These are phyloP conservation scores for Ceratocystis lukuohia DNA, from an alignment of 2,329 filamentous ascomycete species.

Conservation along the genomic window DNA sequence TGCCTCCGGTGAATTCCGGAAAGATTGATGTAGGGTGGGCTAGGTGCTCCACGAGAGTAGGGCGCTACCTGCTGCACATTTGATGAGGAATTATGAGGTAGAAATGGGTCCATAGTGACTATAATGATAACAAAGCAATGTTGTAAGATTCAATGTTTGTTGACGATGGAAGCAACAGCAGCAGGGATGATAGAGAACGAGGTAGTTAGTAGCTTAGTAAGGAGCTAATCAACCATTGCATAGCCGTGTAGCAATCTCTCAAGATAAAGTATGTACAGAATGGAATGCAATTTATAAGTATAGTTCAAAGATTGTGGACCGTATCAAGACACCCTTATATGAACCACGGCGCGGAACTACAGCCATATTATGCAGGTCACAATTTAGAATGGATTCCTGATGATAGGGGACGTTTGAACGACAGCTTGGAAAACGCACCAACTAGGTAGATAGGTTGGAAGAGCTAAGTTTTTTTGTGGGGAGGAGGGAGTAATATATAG, in stretches of 20 bases:
- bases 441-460: no score
- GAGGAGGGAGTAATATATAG: neutral
- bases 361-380: neutral
- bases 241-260: neutral
- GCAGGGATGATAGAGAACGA: neutral
- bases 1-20: neutral
- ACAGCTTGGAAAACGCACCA: no score
- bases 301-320: neutral
- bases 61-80: constrained; percentile 23
- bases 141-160: neutral
- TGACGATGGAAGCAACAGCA: neutral
- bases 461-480: neutral
- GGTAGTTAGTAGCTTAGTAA: neutral
- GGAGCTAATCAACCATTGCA: neutral
- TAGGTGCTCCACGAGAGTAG: constrained; percentile 30
- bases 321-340: neutral
- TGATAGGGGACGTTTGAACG: no score
- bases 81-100: neutral
- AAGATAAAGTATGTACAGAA: neutral
- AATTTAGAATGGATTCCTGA: no score
- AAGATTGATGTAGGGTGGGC: constrained; percentile 30
- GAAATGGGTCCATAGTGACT: constrained; percentile 12
- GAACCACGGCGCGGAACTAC: neutral
- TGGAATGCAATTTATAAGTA: neutral
- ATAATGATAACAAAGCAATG: neutral